Conservation (phyloP, 805 yeast species). For the Wickerhamiella vanderwaltii region DNA sequence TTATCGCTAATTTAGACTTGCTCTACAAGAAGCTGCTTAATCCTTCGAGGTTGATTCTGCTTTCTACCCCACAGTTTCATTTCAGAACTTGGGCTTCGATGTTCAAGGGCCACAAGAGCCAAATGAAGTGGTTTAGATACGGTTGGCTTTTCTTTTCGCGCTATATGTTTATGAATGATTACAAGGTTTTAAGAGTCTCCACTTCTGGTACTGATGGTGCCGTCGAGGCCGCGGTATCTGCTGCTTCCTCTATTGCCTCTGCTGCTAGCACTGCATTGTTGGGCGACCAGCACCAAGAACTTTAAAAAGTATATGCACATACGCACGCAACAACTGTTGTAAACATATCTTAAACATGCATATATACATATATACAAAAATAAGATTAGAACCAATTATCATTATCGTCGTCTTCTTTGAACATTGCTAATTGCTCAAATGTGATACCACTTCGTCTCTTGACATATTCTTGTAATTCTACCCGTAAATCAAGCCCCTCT, state of each 20-base stretch:
- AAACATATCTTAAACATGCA: no score
- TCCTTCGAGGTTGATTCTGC: slow-evolving; percentile 10
- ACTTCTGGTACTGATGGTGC: neutral
- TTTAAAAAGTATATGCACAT: no score
- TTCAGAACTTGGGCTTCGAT: slow-evolving; percentile 44
- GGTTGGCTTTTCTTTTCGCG: slow-evolving; percentile 73
- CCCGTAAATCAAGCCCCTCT: slow-evolving; percentile 17
- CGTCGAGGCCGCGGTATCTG: neutral
- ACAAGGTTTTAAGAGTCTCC: slow-evolving; percentile 9
- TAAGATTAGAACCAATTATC: slow-evolving; percentile 11
- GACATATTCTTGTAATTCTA: slow-evolving; percentile 15
- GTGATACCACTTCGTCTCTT: slow-evolving; percentile 15
- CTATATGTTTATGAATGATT: slow-evolving; percentile 64
- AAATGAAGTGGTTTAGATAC: slow-evolving; percentile 91
- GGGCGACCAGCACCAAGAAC: neutral
- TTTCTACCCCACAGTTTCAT: slow-evolving; percentile 16
- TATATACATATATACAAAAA: neutral
- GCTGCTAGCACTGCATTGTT: neutral
- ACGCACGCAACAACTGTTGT: neutral
- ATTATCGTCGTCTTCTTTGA: slow-evolving; percentile 23
- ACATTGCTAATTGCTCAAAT: slow-evolving; percentile 17
- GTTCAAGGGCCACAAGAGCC: slow-evolving; percentile 72
- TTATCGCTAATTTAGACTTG: slow-evolving; percentile 27
- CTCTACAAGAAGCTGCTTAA: slow-evolving; percentile 13
- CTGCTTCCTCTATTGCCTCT: neutral